These are phyloP conservation scores for Aspergillus wentii DNA, from an alignment of 495 filamentous ascomycete genomes.

Conservation along the genomic window DNA sequence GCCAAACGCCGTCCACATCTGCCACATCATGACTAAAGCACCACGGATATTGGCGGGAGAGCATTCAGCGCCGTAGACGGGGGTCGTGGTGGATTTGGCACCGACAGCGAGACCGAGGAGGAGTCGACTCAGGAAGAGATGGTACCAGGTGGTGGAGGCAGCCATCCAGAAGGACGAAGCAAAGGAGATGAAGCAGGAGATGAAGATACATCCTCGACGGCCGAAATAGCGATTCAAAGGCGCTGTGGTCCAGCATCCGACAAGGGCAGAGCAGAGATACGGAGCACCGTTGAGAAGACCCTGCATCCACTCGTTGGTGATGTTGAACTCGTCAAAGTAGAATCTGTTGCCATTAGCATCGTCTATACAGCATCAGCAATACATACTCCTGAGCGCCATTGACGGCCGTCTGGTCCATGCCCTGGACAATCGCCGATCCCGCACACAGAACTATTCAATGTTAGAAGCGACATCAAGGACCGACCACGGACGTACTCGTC, in stretches of 20 bases:
- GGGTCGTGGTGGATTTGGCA: slow-evolving; percentile 74
- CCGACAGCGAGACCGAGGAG: slow-evolving; percentile 73
- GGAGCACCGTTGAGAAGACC: slow-evolving; percentile 57
- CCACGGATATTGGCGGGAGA: slow-evolving; percentile 69
- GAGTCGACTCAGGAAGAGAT: slow-evolving; percentile 70
- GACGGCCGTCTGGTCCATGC: slow-evolving; percentile 58
- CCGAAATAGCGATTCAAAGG: slow-evolving; percentile 77
- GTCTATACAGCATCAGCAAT: neutral
- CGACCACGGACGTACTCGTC: slow-evolving; percentile 47
- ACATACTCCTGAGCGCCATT: slow-evolving; percentile 43
- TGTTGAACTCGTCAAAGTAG: slow-evolving; percentile 12
- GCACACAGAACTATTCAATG: slow-evolving; percentile 5
- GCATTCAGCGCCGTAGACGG: slow-evolving; percentile 74
- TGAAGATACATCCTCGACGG: slow-evolving; percentile 78
- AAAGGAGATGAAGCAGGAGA: slow-evolving; percentile 63
- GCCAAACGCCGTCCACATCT: slow-evolving; percentile 83
- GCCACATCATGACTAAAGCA: slow-evolving; percentile 77
- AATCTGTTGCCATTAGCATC: slow-evolving; percentile 2
- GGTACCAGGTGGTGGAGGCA: slow-evolving; percentile 69
- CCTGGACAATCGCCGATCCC: slow-evolving; percentile 24
- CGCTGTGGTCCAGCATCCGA: slow-evolving; percentile 80
- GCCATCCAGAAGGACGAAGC: slow-evolving; percentile 74
- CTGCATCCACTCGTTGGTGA: slow-evolving; percentile 45
- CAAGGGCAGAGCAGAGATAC: slow-evolving; percentile 71
- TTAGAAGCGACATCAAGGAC: slow-evolving; percentile 25